phyloP scores from a whole-genome alignment of 139 green algal genomes.

The Micractinium conductrix region DNA sequence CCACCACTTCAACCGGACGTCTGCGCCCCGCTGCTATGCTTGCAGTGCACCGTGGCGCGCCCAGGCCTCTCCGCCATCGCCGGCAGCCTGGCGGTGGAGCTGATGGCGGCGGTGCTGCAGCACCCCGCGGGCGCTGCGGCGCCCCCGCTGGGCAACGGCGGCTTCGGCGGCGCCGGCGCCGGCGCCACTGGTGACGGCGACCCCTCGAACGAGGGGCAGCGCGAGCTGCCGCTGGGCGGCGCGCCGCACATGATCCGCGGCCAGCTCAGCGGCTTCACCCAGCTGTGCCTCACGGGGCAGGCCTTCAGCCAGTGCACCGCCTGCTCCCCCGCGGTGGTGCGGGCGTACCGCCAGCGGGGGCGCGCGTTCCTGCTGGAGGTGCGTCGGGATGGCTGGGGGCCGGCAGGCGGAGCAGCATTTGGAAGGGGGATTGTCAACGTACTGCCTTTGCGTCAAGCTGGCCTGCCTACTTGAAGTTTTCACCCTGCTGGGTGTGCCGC shows the following conservation, averaged over 20 bases:
- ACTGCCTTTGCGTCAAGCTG: too few relatives aligned
- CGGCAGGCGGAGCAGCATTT: too few relatives aligned
- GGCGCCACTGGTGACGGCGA: background rate
- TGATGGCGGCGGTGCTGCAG: constrained; percentile 83
- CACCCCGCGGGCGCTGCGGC: constrained; percentile 68
- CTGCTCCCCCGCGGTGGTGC: constrained; percentile 84
- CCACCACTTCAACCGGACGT: too few relatives aligned
- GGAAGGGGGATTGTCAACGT: too few relatives aligned
- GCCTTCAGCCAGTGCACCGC: constrained; percentile 92
- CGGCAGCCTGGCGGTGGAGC: constrained; percentile 88
- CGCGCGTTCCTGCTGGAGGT: constrained; percentile 70
- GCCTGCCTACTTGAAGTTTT: too few relatives aligned
- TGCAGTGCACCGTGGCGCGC: constrained; percentile 92
- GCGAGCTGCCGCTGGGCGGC: constrained; percentile 66
- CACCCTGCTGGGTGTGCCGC: too few relatives aligned
- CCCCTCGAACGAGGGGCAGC: background rate
- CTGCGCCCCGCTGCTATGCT: too few relatives aligned
- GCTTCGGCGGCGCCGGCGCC: background rate
- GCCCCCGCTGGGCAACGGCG: constrained; percentile 33
- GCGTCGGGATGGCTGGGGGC: too few relatives aligned
- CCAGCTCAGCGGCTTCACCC: constrained; percentile 49
- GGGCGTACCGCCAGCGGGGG: constrained; percentile 59
- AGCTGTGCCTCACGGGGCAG: constrained; percentile 73
- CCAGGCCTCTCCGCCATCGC: constrained; percentile 92
- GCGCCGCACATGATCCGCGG: constrained; percentile 68